Base-by-base conservation (phyloP, 305 asterid species). In the Ajuga reptans region DNA sequence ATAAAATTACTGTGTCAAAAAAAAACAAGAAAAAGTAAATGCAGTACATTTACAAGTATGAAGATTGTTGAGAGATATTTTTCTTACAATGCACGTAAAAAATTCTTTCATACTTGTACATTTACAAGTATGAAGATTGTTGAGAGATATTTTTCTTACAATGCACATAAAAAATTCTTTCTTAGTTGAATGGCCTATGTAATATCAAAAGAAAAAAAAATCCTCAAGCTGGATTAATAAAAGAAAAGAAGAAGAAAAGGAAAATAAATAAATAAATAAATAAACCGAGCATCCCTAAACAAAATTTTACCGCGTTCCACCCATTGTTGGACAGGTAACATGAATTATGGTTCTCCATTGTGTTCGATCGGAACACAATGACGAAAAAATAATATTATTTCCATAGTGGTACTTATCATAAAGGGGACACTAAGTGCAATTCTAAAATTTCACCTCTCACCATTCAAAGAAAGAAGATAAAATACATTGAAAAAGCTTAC, bases 191-290 rank as follows among this genome's bases (percentile, higher is more conserved):
- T 50, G 36, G 17, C 73, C 9, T 73, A 29, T 14, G 11, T 46
- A 21, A 21, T 21, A 17, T 18, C 18, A 43, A 7, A n/a, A 37
- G 24, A 3, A 14, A 34, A 12, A 14, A 34, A 69, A 18, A 46
- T 57, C 50, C 34, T 66, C 49, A 29, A 72, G 47, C 61, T 46
- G 64, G 52, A 66, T 53, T 4, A n/a, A n/a, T n/a, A n/a, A n/a
- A n/a, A n/a, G n/a, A n/a, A n/a, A n/a, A n/a, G n/a, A n/a, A n/a
- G n/a, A n/a, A n/a, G n/a, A n/a, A n/a, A n/a, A n/a, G n/a, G n/a
- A n/a, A n/a, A n/a, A n/a, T n/a, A n/a, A n/a, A n/a, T n/a, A n/a
- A n/a, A n/a, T n/a, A n/a, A n/a, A n/a, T n/a, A n/a, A n/a, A n/a
- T n/a, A n/a, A n/a, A n/a, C n/a, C n/a, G n/a, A n/a, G n/a, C n/a